A percentile compares a stretch with the other conserved stretches of the same genome.
These are phyloP conservation scores for Tylopilus sp. DNA, from an alignment of 768 basidiomycete genomes.

Conservation along the genomic window DNA sequence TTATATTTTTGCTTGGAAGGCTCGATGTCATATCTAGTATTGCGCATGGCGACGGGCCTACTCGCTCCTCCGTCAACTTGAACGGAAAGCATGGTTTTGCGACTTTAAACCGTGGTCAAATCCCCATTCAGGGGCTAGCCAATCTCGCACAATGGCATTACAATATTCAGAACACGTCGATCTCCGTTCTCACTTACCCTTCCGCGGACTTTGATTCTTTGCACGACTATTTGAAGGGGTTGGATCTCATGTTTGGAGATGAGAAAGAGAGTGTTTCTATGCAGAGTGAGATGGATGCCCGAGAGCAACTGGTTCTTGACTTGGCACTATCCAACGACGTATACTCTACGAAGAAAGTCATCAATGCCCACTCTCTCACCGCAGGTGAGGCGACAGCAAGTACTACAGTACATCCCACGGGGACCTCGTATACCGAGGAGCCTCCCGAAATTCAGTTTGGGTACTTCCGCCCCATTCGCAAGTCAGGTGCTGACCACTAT, in stretches of 20 bases:
- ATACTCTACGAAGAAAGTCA: conserved; percentile 46
- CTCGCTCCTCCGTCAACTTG: conserved; percentile 46
- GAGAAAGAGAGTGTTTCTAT: conserved; percentile 39
- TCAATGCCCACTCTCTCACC: conserved; percentile 15
- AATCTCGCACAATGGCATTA: conserved; percentile 51
- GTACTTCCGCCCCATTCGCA: conserved; percentile 52
- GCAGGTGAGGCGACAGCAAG: conserved; percentile 8
- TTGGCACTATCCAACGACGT: conserved; percentile 56
- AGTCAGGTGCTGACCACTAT: conserved; percentile 26
- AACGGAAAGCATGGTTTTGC: conserved; percentile 52
- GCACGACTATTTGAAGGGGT: conserved; percentile 38
- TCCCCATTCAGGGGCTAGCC: conserved; percentile 38
- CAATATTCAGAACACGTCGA: conserved; percentile 46
- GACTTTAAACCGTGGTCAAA: conserved; percentile 46
- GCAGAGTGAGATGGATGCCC: conserved; percentile 50
- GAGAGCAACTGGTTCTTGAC: conserved; percentile 62
- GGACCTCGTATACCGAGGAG: conserved; percentile 50
- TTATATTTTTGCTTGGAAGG: conserved; percentile 33
- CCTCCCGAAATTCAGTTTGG: conserved; percentile 60
- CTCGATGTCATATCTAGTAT: conserved; percentile 60
- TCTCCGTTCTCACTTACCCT: conserved; percentile 38
- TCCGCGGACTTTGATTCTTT: conserved; percentile 33
- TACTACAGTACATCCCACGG: conserved; percentile 22
- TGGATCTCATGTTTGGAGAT: conserved; percentile 40
- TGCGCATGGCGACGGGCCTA: conserved; percentile 42